Evolutionary conservation across 2,329 filamentous ascomycete species (phyloP).

Genomic region (Septoria petroselini): DNA sequence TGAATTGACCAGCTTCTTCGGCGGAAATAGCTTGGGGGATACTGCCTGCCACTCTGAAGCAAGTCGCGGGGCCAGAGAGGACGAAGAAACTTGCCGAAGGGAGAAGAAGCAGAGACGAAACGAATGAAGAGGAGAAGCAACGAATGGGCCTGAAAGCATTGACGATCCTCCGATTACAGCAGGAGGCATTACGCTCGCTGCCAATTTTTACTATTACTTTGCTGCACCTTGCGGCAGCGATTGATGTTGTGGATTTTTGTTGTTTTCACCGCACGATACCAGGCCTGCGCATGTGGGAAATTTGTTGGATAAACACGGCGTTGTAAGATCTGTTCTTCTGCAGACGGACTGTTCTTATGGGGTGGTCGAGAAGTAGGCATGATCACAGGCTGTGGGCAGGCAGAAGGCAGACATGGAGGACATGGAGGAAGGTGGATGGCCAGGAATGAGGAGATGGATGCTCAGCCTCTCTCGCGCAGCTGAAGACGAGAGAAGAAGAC

Average conservation of each 20-base stretch:
- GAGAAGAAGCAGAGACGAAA: background rate
- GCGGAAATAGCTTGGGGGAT: background rate
- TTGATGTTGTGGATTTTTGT: background rate
- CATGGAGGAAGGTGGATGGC: too few species aligned
- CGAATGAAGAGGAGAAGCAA: background rate
- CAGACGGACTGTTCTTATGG: background rate
- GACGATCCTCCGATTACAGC: background rate
- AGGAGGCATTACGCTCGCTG: background rate
- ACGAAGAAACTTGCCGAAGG: background rate
- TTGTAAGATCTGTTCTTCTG: background rate
- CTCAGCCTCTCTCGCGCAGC: too few species aligned
- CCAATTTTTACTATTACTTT: background rate
- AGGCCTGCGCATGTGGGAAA: background rate
- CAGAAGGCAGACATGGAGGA: too few species aligned
- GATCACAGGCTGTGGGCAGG: too few species aligned
- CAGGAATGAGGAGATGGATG: too few species aligned
- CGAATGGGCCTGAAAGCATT: background rate
- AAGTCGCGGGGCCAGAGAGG: background rate
- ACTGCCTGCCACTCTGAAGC: background rate
- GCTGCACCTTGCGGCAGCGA: background rate
- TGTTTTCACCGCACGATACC: conserved; percentile 6
- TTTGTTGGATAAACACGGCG: conserved; percentile 5
- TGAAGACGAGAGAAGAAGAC: too few species aligned
- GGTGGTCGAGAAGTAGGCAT: too few species aligned
- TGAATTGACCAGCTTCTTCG: background rate